Evolutionary conservation across 1,284 basidiomycete genomes (phyloP), one percentile per base, ranked within the genome.

Genomic region (Paramarasmius palmivorus): DNA sequence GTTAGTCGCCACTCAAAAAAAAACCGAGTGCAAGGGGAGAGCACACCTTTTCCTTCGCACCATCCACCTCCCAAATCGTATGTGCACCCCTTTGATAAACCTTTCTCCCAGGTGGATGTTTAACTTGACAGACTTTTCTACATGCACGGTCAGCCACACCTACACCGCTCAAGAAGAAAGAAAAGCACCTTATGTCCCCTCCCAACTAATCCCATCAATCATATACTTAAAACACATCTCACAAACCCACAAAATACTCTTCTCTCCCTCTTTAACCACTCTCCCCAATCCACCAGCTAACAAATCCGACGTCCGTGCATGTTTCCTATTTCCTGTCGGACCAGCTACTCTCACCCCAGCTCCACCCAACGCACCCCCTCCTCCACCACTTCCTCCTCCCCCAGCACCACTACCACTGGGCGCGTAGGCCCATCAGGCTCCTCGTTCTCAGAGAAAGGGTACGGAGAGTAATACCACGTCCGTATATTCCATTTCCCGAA

Each of bases 191-290:
- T 75, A 68, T 97, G 94, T 44, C 82, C 63, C 57, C 92, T 87
- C 82, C 89, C 93, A 19, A 77, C 74, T 2, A 74, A 71, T 17
- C 83, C 80, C n/a, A 38, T 93, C 88, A 2, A 83, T 75, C 88
- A 95, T 93, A 69, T 98, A 99, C 73, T 97, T 98, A 85, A 98
- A 97, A 74, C 96, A 99, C 53, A 88, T 82, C 57, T 94, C 89
- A 66, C 94, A 96, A 17, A 96, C 91, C 82, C 86, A 93, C 22
- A 94, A 68, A 32, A 77, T 68, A 8, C 81, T 74, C 47, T 76
- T 75, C 56, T 85, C 84, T 2, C 71, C 75, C 10, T 68, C 60
- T 15, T 66, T 67, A 52, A 76, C 73, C n/a, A 77, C 76, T 41
- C 84, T 76, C 14, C 78, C 74, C 41, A 88, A 70, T 2, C 85